Evolutionary conservation across 176 grass and related monocot genomes (phyloP).

Genomic region (Avena sativa): DNA sequence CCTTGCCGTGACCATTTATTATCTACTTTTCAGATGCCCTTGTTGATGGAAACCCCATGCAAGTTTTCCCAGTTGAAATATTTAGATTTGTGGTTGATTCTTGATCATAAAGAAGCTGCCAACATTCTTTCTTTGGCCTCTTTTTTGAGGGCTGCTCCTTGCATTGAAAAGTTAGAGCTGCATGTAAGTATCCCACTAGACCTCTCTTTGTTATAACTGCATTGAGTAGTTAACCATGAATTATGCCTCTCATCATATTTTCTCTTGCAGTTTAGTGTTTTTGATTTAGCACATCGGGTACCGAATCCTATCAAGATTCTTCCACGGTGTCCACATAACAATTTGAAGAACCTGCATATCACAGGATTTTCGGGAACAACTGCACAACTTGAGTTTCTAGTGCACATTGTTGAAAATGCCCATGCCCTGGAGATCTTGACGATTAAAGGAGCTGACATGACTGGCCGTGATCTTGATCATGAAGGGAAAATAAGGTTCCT

Average conservation of each 20-base stretch:
- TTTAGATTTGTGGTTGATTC: background rate
- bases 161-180: background rate
- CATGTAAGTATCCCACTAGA: background rate
- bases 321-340: background rate
- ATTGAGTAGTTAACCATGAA: background rate
- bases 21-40: background rate
- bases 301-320: background rate
- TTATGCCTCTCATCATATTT: background rate
- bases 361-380: background rate
- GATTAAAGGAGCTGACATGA: background rate
- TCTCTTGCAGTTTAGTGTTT: slow-evolving; percentile 2
- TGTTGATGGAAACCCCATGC: background rate
- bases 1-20: background rate
- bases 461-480: background rate
- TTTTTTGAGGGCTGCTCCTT: no score
- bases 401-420: slow-evolving; percentile 25
- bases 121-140: background rate
- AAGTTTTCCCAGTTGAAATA: slow-evolving; percentile 3
- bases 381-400: slow-evolving; percentile 29
- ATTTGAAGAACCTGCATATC: slow-evolving; percentile 1
- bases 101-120: background rate
- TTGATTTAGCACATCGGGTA: background rate
- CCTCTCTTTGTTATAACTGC: background rate
- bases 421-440: slow-evolving; percentile 8
- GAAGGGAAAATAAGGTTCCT: background rate